phyloP scores from a whole-genome alignment of 2,329 filamentous ascomycete genomes.

The Penicillium sp. region DNA sequence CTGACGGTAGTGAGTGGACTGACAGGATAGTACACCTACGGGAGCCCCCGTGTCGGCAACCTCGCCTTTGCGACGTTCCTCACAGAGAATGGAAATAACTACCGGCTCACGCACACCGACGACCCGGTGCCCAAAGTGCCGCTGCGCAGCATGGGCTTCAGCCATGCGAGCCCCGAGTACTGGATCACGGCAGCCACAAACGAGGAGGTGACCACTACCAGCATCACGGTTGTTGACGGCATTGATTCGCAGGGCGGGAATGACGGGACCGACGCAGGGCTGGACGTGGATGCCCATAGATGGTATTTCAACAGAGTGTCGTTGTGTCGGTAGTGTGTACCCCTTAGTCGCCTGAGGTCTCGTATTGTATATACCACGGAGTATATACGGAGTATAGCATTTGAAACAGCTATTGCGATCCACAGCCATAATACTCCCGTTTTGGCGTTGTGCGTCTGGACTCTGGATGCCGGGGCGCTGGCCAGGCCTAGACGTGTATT shows the following conservation, averaged over 20 bases:
- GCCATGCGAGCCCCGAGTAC: constrained; percentile 38
- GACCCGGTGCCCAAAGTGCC: constrained; percentile 39
- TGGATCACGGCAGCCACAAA: constrained; percentile 34
- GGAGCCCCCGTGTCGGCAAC: constrained; percentile 42
- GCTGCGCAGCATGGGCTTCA: constrained; percentile 28
- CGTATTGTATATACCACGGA: too few relatives aligned
- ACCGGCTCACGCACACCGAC: constrained; percentile 35
- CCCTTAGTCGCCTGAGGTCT: too few relatives aligned
- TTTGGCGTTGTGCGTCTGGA: too few relatives aligned
- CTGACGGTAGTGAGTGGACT: not conserved
- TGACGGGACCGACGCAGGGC: constrained; percentile 22
- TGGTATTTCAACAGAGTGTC: constrained; percentile 26
- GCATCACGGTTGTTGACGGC: constrained; percentile 31
- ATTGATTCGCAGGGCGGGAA: constrained; percentile 32
- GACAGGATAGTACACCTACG: constrained; percentile 36
- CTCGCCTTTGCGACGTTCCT: constrained; percentile 34
- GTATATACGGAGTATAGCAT: too few relatives aligned
- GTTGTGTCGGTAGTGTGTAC: constrained; percentile 4
- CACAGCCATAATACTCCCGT: too few relatives aligned
- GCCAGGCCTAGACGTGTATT: too few relatives aligned
- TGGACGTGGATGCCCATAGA: constrained; percentile 28
- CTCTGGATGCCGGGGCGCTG: too few relatives aligned
- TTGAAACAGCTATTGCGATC: too few relatives aligned
- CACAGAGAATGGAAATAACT: constrained; percentile 29
- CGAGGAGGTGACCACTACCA: constrained; percentile 26